Percentiles rank a stretch among this genome's conserved stretches.
phyloP scores from a whole-genome alignment of 805 yeast species.

The Wickerhamiella hasegawae region DNA sequence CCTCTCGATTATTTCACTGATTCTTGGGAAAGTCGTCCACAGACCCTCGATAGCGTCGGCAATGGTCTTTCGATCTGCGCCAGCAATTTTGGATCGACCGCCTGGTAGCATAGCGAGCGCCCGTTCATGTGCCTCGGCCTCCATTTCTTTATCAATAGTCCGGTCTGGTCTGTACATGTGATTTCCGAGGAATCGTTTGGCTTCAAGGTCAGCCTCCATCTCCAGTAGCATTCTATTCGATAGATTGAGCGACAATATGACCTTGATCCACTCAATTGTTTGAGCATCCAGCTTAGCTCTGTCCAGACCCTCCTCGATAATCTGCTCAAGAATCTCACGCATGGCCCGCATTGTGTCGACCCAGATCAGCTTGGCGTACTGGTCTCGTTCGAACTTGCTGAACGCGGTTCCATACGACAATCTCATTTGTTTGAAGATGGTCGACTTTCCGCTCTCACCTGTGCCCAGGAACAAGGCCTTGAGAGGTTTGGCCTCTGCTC shows the following conservation, averaged over 20 bases:
- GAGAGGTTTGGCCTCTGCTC: no score
- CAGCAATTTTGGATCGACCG: neutral
- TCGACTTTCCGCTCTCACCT: slow-evolving; percentile 75
- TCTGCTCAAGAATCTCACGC: slow-evolving; percentile 63
- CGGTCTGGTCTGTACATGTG: slow-evolving; percentile 25
- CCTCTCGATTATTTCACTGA: no score
- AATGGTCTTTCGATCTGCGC: neutral
- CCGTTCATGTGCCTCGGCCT: neutral
- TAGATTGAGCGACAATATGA: slow-evolving; percentile 11
- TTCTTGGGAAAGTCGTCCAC: slow-evolving; percentile 32
- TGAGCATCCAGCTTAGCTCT: neutral
- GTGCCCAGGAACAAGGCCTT: slow-evolving; percentile 53
- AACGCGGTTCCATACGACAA: slow-evolving; percentile 78
- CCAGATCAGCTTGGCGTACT: slow-evolving; percentile 83
- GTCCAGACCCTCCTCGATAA: slow-evolving; percentile 27
- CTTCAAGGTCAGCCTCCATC: slow-evolving; percentile 35
- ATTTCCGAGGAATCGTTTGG: slow-evolving; percentile 43
- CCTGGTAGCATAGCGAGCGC: neutral
- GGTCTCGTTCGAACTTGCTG: slow-evolving; percentile 57
- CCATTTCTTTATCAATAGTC: neutral
- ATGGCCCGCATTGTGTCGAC: slow-evolving; percentile 76
- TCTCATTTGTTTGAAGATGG: slow-evolving; percentile 68
- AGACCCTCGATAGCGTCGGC: slow-evolving; percentile 54
- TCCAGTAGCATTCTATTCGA: slow-evolving; percentile 22
- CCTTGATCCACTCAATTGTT: neutral